Evolutionary conservation across 805 yeast genomes (phyloP), one percentile per base, ranked within the genome.

Genomic region (Deakozyma indianensis): DNA sequence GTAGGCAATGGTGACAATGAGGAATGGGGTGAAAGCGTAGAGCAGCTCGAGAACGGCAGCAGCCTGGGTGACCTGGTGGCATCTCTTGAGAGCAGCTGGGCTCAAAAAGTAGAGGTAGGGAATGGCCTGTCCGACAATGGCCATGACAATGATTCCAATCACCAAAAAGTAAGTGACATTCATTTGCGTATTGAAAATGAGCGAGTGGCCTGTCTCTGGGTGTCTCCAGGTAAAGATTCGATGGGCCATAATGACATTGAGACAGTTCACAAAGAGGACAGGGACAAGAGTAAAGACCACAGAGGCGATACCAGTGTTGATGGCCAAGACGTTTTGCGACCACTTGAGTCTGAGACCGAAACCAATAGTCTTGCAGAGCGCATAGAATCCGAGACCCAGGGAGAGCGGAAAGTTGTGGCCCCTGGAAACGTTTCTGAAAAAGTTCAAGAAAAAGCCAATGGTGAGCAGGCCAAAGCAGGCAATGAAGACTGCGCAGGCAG

Each of bases 151-250:
- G 45, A 80, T 68, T 3, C 72, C 78, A 23, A 69, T 45, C 23
- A 82, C 86, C 43, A 78, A 52, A 4, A 62, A 52, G 55, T 82
- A 81, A 29, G 77, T 52, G 2, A 60, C 38, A 41, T 69, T 56
- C 80, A 81, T 74, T 23, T 62, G 44, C 27, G 49, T 48, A 74
- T 78, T 74, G 53, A 81, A 75, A 28, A 65, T 48, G 46, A 59
- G 64, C 40, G 71, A 59, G 20, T 75, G 68, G 35, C 87, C 88
- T 9, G 77, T 70, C 44, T 74, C 77, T 4, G 90, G 88, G 56
- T 82, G 88, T 58, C 80, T 68, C 83, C 86, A 80, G 3, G 85
- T 78, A 61, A 80, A 79, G 21, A 81, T 64, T 57, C 90, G 72
- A 58, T 80, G 87, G 3, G 84, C 84, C 44, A 82, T 62, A 21